Conservation (phyloP, 164 flowering plant species). For the Vitis riparia region DNA sequence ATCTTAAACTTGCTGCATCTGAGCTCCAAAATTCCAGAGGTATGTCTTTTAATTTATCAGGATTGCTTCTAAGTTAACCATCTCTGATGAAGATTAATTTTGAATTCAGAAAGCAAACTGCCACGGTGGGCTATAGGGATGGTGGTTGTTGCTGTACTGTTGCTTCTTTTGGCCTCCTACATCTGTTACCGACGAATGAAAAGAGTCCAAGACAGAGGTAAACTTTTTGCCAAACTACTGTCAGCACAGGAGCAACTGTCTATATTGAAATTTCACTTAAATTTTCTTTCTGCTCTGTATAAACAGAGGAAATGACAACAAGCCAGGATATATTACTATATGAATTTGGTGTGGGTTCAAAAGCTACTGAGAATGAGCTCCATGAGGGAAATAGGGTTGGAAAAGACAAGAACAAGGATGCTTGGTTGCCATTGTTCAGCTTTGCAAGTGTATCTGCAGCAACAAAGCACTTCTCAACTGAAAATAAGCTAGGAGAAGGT, state of each 20-base stretch:
- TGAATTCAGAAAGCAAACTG: neutral
- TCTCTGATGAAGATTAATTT: neutral
- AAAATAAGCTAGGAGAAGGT: too few species aligned
- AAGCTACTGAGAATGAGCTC: neutral
- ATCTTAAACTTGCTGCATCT: constrained; percentile 19
- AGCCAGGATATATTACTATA: constrained; percentile 2
- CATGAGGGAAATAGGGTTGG: neutral
- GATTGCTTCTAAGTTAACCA: neutral
- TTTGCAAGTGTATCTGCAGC: too few species aligned
- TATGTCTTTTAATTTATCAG: neutral
- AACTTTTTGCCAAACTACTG: too few species aligned
- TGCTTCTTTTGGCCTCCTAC: neutral
- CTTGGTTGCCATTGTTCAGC: too few species aligned
- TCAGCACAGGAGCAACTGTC: neutral
- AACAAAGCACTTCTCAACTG: too few species aligned
- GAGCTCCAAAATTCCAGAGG: constrained; percentile 10
- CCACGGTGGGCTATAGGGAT: neutral
- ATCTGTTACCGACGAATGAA: neutral
- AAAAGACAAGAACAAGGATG: neutral
- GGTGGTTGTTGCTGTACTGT: neutral
- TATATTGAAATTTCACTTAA: neutral
- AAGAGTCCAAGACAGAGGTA: neutral
- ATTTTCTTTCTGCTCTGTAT: neutral
- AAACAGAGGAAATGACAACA: neutral
- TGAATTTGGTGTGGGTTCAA: neutral